A percentile compares a stretch with the other conserved stretches of the same genome.
phyloP scores from a whole-genome alignment of 1,284 basidiomycete genomes.

The Crepidotus sp. region DNA sequence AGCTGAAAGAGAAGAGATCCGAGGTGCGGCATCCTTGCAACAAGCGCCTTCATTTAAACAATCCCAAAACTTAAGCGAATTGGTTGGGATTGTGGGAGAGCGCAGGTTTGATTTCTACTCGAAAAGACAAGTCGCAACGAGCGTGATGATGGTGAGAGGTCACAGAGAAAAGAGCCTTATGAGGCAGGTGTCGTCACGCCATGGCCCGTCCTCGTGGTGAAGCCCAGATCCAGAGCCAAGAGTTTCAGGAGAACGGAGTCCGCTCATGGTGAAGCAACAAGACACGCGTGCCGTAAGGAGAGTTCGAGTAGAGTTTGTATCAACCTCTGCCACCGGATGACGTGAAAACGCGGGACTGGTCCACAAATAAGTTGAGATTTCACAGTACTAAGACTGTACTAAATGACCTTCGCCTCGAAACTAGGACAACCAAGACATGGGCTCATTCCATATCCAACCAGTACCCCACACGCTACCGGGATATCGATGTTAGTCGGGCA shows the following conservation, averaged over 20 bases:
- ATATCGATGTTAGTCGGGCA: background rate
- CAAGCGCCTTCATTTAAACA: background rate
- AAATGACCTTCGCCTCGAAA: background rate
- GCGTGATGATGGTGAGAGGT: background rate
- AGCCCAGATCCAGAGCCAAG: background rate
- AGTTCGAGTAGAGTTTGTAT: background rate
- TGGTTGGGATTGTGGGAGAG: slow-evolving; percentile 7
- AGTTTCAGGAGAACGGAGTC: background rate
- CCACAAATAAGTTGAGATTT: background rate
- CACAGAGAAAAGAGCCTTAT: slow-evolving; percentile 8
- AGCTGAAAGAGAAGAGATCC: background rate
- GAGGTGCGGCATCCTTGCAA: background rate
- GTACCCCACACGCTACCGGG: slow-evolving; percentile 35
- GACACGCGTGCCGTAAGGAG: slow-evolving; percentile 4
- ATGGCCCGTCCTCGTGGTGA: background rate
- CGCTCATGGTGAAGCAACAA: background rate
- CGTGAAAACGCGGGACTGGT: background rate
- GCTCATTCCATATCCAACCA: slow-evolving; percentile 48
- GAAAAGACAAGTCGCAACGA: slow-evolving; percentile 1
- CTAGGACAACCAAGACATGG: slow-evolving; percentile 28
- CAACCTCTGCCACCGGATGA: background rate
- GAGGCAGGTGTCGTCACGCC: background rate
- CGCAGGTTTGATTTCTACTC: background rate
- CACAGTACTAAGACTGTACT: too few relatives aligned
- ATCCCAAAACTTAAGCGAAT: slow-evolving; percentile 13